A percentile compares a stretch with the other conserved stretches of the same genome.
These are phyloP conservation scores for Hapsidospora chrysogenum DNA, from an alignment of 495 filamentous ascomycete species.

Conservation along the genomic window DNA sequence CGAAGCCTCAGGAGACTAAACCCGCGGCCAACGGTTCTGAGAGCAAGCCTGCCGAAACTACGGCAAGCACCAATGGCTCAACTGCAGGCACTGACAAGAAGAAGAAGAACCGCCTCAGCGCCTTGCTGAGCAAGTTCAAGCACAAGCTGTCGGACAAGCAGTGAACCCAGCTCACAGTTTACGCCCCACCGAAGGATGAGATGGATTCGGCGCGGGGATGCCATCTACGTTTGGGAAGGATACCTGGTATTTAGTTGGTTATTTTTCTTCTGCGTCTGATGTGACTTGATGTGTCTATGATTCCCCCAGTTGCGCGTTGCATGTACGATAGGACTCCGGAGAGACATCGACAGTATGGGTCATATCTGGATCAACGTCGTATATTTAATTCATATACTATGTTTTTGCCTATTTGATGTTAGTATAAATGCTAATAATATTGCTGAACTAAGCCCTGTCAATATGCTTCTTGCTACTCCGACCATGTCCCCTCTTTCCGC, in stretches of 20 bases:
- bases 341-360: too few species aligned
- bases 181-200: too few species aligned
- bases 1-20: conserved; percentile 8
- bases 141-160: conserved; percentile 22
- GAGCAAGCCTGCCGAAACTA: conserved; percentile 9
- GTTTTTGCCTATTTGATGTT: neutral
- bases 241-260: neutral
- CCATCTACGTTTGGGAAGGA: conserved; percentile 11
- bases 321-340: too few species aligned
- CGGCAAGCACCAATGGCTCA: conserved; percentile 10
- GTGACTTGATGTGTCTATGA: conserved; percentile 4
- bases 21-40: conserved; percentile 5
- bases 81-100: conserved; percentile 20
- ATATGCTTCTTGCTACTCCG: too few species aligned
- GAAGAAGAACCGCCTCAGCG: conserved; percentile 42
- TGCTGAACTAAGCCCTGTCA: too few species aligned
- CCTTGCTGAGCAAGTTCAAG: conserved; percentile 42
- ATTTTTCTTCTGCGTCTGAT: neutral
- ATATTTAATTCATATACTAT: conserved; percentile 3
- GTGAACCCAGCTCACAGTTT: too few species aligned
- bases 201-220: neutral
- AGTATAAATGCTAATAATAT: neutral
- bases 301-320: conserved; percentile 1
- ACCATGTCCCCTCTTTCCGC: too few species aligned
- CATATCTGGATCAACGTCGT: conserved; percentile 1